Evolutionary conservation across 2,329 filamentous ascomycete genomes (phyloP).

Genomic region (Diaporthe longicolla): DNA sequence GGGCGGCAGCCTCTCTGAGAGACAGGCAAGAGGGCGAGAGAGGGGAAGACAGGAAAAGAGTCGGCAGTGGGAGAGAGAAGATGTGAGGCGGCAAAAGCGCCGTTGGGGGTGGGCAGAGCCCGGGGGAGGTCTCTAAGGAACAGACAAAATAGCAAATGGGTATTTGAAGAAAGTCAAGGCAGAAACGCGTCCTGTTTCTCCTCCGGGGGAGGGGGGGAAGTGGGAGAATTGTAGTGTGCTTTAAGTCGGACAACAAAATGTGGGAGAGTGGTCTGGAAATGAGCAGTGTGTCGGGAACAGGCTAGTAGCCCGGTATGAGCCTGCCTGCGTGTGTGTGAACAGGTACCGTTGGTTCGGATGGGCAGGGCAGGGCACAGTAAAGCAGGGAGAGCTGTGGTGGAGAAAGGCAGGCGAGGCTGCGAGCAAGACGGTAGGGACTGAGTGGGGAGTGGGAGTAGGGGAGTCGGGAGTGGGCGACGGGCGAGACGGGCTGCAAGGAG

Average conservation of each 20-base stretch:
- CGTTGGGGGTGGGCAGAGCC: conserved; percentile 42
- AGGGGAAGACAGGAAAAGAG: background rate
- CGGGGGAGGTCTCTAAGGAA: conserved; percentile 35
- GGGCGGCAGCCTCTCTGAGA: conserved; percentile 7
- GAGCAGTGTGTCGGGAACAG: conserved; percentile 15
- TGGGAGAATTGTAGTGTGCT: conserved; percentile 39
- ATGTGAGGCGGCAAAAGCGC: conserved; percentile 40
- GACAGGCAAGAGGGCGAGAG: conserved; percentile 40
- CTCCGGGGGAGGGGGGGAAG: background rate
- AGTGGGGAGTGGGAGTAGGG: background rate
- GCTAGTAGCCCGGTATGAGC: conserved; percentile 5
- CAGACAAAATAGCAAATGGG: conserved; percentile 42
- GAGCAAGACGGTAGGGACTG: conserved; percentile 10
- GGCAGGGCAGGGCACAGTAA: background rate
- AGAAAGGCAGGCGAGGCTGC: conserved; percentile 7
- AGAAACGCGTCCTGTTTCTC: conserved; percentile 13
- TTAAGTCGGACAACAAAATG: conserved; percentile 40
- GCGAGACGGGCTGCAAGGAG: background rate
- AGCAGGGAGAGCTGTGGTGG: background rate
- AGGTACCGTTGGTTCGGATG: conserved; percentile 1
- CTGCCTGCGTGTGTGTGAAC: background rate
- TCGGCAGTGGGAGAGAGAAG: conserved; percentile 3
- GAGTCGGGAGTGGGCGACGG: too few species aligned
- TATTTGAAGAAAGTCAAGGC: background rate
- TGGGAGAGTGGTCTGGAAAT: conserved; percentile 39